Evolutionary conservation across 106 monocot species (phyloP).

Genomic region (Dendrobium nobile): DNA sequence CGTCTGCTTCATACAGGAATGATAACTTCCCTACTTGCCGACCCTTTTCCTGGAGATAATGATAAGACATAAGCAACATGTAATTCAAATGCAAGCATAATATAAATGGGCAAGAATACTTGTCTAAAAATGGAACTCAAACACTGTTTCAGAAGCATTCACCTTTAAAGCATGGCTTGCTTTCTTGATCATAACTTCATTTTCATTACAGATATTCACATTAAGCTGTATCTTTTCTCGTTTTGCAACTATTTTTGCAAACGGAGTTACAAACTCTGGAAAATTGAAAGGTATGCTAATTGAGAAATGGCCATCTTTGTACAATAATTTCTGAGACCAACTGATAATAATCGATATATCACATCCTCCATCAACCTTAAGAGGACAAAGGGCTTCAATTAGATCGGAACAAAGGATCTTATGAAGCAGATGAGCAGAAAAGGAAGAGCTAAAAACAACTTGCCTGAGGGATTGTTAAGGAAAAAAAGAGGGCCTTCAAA

Average conservation of each 20-base stretch:
- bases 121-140: background rate
- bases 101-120: background rate
- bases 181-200: constrained; percentile 62
- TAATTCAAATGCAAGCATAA: background rate
- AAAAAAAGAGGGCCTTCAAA: constrained; percentile 55
- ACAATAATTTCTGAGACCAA: constrained; percentile 82
- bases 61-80: background rate
- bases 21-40: constrained; percentile 45
- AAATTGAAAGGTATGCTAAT: constrained; percentile 70
- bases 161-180: constrained; percentile 89
- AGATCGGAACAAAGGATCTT: background rate
- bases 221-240: constrained; percentile 69
- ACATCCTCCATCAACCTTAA: constrained; percentile 73
- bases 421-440: background rate
- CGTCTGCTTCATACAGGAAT: constrained; percentile 66
- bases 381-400: background rate
- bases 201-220: constrained; percentile 50
- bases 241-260: constrained; percentile 52
- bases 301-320: constrained; percentile 59
- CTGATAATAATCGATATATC: constrained; percentile 50
- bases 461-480: constrained; percentile 62
- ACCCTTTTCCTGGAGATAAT: constrained; percentile 43
- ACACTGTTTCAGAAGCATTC: background rate
- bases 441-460: background rate
- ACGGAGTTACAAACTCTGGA: constrained; percentile 79